Percentiles rank a stretch among this genome's conserved stretches.
Conservation (phyloP, 305 asterid species). For the Fraxinus paxiana region DNA sequence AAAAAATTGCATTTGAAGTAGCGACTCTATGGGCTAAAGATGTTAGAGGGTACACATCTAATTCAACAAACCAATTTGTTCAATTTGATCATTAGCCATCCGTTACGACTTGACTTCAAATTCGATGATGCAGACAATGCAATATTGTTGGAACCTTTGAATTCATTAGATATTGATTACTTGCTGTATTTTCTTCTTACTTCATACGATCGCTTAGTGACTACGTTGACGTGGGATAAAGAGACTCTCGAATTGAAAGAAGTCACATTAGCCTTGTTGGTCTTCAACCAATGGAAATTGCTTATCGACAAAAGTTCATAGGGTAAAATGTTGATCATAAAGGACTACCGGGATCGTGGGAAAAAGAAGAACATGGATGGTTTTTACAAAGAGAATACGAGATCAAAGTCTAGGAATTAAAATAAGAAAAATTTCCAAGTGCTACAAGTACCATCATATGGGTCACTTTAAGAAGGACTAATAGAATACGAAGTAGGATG, state of each 20-base stretch:
- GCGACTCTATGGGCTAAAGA: neutral
- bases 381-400: neutral
- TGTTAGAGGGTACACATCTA: neutral
- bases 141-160: too few species aligned
- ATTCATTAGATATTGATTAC: too few species aligned
- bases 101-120: too few species aligned
- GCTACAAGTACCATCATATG: too few species aligned
- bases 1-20: neutral
- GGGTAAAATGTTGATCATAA: neutral
- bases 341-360: neutral
- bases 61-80: too few species aligned
- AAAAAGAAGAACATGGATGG: neutral
- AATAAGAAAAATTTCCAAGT: neutral
- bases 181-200: too few species aligned
- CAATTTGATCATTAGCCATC: too few species aligned
- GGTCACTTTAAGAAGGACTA: too few species aligned
- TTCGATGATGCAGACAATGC: neutral
- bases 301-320: neutral
- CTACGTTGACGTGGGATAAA: neutral
- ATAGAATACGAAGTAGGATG: neutral
- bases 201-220: neutral
- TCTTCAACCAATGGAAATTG: too few species aligned
- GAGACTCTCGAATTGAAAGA: neutral
- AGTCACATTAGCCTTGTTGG: neutral
- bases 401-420: neutral